A percentile compares a stretch with the other conserved stretches of the same genome.
phyloP scores from a whole-genome alignment of 176 grass and related monocot genomes.

The Cenchrus americanus region DNA sequence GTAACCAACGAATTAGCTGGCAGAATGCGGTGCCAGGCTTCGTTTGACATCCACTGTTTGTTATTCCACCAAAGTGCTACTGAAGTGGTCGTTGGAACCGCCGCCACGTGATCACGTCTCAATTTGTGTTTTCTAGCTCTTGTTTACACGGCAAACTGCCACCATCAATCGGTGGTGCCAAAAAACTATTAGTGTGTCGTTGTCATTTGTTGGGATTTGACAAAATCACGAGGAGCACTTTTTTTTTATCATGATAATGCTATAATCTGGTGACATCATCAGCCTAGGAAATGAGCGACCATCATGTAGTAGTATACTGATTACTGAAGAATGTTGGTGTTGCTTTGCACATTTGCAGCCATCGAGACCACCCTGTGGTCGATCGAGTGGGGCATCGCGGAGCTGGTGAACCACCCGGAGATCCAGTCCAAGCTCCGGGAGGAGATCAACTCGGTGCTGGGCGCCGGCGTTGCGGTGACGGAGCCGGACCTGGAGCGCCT shows the following conservation, averaged over 20 bases:
- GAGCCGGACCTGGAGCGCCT: constrained; percentile 87
- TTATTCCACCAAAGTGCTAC: neutral
- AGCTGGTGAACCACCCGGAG: constrained; percentile 89
- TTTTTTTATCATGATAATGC: neutral
- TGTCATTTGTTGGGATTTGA: neutral
- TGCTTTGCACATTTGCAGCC: constrained; percentile 50
- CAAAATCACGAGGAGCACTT: neutral
- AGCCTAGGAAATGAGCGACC: neutral
- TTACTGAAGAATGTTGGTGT: too few species aligned
- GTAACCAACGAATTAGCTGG: neutral
- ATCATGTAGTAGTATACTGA: neutral
- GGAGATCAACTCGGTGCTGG: constrained; percentile 68
- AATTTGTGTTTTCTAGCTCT: neutral
- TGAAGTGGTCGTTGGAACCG: constrained; percentile 3
- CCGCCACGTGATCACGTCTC: neutral
- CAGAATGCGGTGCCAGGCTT: neutral
- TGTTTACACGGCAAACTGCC: neutral
- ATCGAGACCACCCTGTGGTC: constrained; percentile 99
- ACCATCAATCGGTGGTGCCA: neutral
- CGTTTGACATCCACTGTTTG: neutral
- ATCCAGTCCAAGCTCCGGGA: constrained; percentile 67
- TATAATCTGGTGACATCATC: neutral
- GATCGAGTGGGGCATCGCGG: constrained; percentile 95
- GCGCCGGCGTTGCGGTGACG: constrained; percentile 54
- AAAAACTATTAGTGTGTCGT: neutral